Evolutionary conservation across 306 rosid genomes (phyloP), one percentile per base, ranked within the genome.

Genomic region (Acacia acuminata): DNA sequence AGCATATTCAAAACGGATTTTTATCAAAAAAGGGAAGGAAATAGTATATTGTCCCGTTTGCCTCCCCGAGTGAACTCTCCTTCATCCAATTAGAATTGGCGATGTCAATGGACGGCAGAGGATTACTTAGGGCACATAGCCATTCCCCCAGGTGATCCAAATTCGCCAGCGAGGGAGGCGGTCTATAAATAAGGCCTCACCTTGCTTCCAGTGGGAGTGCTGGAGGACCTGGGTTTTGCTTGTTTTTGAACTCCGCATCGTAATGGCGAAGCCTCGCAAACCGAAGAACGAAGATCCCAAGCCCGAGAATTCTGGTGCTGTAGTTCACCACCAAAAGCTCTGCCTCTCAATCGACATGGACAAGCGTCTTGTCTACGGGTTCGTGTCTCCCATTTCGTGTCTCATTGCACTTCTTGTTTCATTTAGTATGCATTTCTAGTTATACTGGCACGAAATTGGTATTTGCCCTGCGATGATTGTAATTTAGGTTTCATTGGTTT

Each of bases 241-340:
- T 71, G 32, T 58, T 47, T 12, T 30, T 10, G 17, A 42, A 27
- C 55, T 38, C 56, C 40, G 50, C 17, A 13, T 60, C 9, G 10
- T 43, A 77, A 96, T 91, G 99, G 99, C 97, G 75, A 96, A 96
- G 88, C 96, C 98, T 87, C 98, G 97, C 85, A 96, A 91, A 89
- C 89, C 96, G 10, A 96, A 91, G 90, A 91, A 82, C 83, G 98
- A 89, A 45, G 97, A 92, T 80, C 63, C 94, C 3, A 96, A 91
- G 85, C 93, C 98, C 16, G 99, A 94, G 1, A 96, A 89, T 82
- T 86, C 94, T 7, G 97, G 88, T 8, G 91, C 96, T 55, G 84
- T 91, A 55, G 96, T 96, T 77, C 96, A 94, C 77, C 99, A 92
- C 75, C 99, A 94, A 82, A 96, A 96, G 94, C 97, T 96, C 2